Base-by-base conservation (phyloP, 345 rosid species). In the Gossypium mustelinum region DNA sequence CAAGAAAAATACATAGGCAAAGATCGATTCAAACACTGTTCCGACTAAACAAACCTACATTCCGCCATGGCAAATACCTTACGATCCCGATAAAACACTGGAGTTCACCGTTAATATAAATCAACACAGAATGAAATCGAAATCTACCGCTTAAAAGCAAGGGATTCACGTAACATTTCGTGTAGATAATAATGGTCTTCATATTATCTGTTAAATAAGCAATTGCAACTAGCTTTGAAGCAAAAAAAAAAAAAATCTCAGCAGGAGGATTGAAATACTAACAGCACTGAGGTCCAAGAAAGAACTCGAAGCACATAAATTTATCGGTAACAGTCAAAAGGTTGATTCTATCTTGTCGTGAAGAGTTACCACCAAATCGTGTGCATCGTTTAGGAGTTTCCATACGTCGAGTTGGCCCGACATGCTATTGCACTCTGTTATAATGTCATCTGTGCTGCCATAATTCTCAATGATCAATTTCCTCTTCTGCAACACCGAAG, bases 311-410 rank as follows among this genome's bases (percentile, higher is more conserved):
- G 56, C 62, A 48, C 41, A 77, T 63, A 67, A 77, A 51, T 10
- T 9, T 39, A 62, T 34, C 39, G 74, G 41, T 50, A 11, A 43
- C 51, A 18, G 76, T 79, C 82, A 59, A 39, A 85, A 78, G 11
- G 86, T 76, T 44, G 85, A 74, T 79, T 91, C 81, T 27, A 93
- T 86, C 84, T 93, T 93, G 80, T 87, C 82, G 12, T 92, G 97
- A 69, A 96, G 91, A 66, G 85, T 88, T 55, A 89, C 86, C 56
- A 96, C 92, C 87, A 96, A 87, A 74, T 89, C 81, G 22, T 93
- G 97, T 4, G 98, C 99, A 81, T 92, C 99, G 18, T 90, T 93
- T 24, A 96, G 80, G 78, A 96, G 98, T 89, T 92, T 96, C 99
- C 97, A 90, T 75, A 96, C 87, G 70, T 96, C 93, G 58, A 96